These are phyloP conservation scores for Neurospora discreta DNA, from an alignment of 495 filamentous ascomycete genomes.

Conservation along the genomic window DNA sequence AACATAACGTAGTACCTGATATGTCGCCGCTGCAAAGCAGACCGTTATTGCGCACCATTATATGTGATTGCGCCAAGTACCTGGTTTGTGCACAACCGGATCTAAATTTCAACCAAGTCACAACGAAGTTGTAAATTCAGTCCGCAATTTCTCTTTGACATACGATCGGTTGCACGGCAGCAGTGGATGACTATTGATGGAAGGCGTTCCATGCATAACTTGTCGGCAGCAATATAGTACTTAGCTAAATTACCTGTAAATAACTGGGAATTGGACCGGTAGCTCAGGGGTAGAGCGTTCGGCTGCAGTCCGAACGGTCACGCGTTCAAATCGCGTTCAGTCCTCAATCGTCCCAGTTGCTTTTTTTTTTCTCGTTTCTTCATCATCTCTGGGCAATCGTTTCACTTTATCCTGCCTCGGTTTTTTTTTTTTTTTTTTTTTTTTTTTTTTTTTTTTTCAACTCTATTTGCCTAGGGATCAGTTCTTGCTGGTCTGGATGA, in stretches of 20 bases:
- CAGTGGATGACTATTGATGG: not conserved
- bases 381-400: not conserved
- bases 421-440: not conserved
- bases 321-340: not conserved
- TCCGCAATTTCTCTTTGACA: not conserved
- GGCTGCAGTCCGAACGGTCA: too few relatives aligned
- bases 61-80: not conserved
- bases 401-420: not conserved
- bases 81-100: not conserved
- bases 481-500: not conserved
- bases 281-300: not conserved
- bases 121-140: not conserved
- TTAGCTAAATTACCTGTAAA: rapidly evolving
- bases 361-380: not conserved
- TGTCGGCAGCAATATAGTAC: not conserved
- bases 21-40: too few relatives aligned
- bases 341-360: not conserved
- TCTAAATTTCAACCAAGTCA: too few relatives aligned
- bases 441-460: not conserved
- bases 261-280: not conserved
- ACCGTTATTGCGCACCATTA: too few relatives aligned
- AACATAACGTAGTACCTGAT: too few relatives aligned
- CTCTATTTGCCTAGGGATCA: not conserved
- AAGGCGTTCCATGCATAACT: too few relatives aligned
- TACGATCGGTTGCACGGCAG: not conserved